Percentiles rank a stretch among this genome's conserved stretches.
Evolutionary conservation across 192 early-diverging fungal species (phyloP).

Genomic region (Thoreauomyces humboldtii): DNA sequence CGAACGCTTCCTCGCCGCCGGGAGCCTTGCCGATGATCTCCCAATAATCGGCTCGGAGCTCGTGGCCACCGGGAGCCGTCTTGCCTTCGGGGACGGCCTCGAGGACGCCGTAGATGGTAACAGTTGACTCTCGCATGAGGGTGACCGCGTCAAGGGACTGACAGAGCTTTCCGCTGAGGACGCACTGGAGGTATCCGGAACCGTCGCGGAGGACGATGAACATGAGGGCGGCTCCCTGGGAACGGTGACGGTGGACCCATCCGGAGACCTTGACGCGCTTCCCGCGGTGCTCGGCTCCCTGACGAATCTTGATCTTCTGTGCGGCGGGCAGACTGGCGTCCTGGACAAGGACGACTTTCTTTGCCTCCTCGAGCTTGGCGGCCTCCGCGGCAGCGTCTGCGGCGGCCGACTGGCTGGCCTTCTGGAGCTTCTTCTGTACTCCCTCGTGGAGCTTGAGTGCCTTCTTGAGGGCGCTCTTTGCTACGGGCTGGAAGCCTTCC

Average conservation of each 20-base stretch:
- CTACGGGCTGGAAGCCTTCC: slow-evolving; percentile 73
- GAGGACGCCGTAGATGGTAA: slow-evolving; percentile 83
- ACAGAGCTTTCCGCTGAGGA: slow-evolving; percentile 86
- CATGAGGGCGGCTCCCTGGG: slow-evolving; percentile 95
- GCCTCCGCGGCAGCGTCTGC: slow-evolving; percentile 61
- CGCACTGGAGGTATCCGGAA: slow-evolving; percentile 89
- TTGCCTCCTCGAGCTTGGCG: slow-evolving; percentile 78
- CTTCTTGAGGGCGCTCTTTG: slow-evolving; percentile 93
- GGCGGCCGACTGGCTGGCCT: slow-evolving; percentile 37
- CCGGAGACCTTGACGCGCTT: slow-evolving; percentile 83
- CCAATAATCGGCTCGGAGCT: slow-evolving; percentile 95
- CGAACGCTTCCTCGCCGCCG: slow-evolving; percentile 88
- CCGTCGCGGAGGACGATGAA: slow-evolving; percentile 95
- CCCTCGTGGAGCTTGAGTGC: slow-evolving; percentile 76
- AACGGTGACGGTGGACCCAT: slow-evolving; percentile 94
- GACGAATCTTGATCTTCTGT: slow-evolving; percentile 76
- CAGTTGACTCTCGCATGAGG: slow-evolving; percentile 89
- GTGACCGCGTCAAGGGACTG: slow-evolving; percentile 92
- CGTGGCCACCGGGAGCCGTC: slow-evolving; percentile 95
- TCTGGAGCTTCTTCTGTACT: slow-evolving; percentile 62
- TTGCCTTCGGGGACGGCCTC: slow-evolving; percentile 89
- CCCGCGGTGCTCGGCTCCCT: slow-evolving; percentile 63
- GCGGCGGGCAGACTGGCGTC: slow-evolving; percentile 73
- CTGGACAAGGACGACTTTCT: slow-evolving; percentile 70
- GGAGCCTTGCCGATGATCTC: slow-evolving; percentile 91